phyloP scores from a whole-genome alignment of 768 basidiomycete species.

The Phaeotremella fagi region DNA sequence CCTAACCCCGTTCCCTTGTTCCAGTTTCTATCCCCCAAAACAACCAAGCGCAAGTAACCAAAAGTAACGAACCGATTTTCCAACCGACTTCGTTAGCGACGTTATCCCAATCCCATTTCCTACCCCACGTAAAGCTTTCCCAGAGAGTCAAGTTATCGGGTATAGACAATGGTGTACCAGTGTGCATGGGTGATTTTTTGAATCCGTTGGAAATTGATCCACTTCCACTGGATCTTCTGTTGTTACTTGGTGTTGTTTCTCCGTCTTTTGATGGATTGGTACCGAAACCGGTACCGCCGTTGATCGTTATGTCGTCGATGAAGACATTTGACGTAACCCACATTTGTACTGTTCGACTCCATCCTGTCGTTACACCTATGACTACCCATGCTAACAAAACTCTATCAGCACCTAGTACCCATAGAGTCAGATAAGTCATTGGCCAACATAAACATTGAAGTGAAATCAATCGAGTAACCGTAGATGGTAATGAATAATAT shows the following conservation, averaged over 20 bases:
- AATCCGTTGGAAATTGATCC: background rate
- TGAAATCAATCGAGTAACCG: constrained; percentile 83
- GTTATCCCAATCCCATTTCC: constrained; percentile 42
- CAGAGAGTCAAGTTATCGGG: constrained; percentile 15
- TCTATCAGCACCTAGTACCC: constrained; percentile 63
- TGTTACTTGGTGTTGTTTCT: constrained; percentile 10
- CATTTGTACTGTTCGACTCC: constrained; percentile 63
- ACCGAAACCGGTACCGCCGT: background rate
- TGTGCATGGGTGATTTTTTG: constrained; percentile 3
- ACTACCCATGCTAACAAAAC: constrained; percentile 86
- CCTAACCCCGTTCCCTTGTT: constrained; percentile 5
- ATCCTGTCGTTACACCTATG: constrained; percentile 81
- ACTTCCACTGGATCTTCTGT: background rate
- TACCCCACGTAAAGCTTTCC: constrained; percentile 30
- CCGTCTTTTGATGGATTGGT: too few relatives aligned
- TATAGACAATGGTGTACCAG: background rate
- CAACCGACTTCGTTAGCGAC: constrained; percentile 37
- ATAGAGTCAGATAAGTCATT: constrained; percentile 77
- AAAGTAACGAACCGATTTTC: constrained; percentile 34
- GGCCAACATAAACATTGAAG: constrained; percentile 97
- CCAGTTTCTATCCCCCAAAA: constrained; percentile 38
- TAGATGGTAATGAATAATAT: constrained; percentile 82
- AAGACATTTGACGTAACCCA: constrained; percentile 91
- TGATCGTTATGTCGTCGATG: constrained; percentile 1
- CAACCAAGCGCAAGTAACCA: constrained; percentile 39